Base-by-base conservation (phyloP, 345 rosid genomes). In the Eucalyptus melliodora region DNA sequence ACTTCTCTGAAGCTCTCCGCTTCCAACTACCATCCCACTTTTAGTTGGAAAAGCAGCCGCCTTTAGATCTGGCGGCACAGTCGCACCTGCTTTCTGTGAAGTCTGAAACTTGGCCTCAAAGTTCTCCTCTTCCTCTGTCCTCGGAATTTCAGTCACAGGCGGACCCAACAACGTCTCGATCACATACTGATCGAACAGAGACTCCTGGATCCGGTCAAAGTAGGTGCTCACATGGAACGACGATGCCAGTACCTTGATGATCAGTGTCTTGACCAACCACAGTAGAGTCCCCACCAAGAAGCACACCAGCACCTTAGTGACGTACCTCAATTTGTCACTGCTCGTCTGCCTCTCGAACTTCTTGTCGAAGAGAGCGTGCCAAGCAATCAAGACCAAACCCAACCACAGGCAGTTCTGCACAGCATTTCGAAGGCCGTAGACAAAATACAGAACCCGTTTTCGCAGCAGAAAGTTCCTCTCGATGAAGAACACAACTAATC, bases 381-480 rank as follows among this genome's bases (percentile, higher is more conserved):
- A 97, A 16, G 98, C 95, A 42, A 96, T 90, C 89, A 97, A 86
- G 42, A 97, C 97, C 62, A 97, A 94, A 86, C 99, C 97, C 86
- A 97, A 55, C 99, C 99, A 97, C 12, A 97, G 90, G 88, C 99
- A 97, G 87, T 97, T 97, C 90, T 96, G 98, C 24, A 97, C 99
- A 5, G 96, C 94, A 87, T 92, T 94, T 87, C 94, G 91, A 87
- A 97, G 65, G 30, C 99, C 99, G 27, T 97, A 97, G 15, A 97
- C 99, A 87, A 97, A 97, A 92, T 97, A 97, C 90, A 97, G 89
- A 26, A 96, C 99, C 86, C 95, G 93, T 89, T 97, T 97, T 4
- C 99, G 93, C 90, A 95, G 45, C 31, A 97, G 91, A 47, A 97
- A 97, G 89, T 96, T 96, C 87, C 97, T 93, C 88, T 97, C 99